Percentiles rank a stretch among this genome's conserved stretches.
Evolutionary conservation across 1,284 basidiomycete species (phyloP).

Genomic region (Inonotus obliquus): DNA sequence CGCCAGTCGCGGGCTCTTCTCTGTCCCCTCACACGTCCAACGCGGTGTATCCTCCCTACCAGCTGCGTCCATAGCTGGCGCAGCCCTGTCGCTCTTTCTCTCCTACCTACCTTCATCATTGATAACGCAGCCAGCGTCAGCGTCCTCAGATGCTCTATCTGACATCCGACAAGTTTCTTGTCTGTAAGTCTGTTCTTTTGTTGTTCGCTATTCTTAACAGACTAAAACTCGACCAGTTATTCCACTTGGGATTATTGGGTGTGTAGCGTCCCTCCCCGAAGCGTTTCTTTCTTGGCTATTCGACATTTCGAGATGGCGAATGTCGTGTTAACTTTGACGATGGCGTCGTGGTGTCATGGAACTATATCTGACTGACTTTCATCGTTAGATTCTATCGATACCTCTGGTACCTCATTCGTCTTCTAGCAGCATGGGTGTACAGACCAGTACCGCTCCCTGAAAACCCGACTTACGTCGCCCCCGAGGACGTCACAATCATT

Average conservation of each 20-base stretch:
- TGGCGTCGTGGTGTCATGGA: conserved; percentile 13
- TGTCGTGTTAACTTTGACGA: not conserved
- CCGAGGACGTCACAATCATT: conserved; percentile 91
- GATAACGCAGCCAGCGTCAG: conserved; percentile 1
- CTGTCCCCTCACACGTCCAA: not conserved
- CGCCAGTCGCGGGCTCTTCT: not conserved
- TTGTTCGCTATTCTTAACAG: conserved; percentile 7
- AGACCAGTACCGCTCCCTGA: conserved; percentile 81
- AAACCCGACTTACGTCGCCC: conserved; percentile 83
- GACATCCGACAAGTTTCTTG: conserved; percentile 73
- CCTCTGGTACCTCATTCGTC: conserved; percentile 83
- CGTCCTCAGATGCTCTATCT: conserved; percentile 54
- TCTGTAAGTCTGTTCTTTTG: conserved; percentile 50
- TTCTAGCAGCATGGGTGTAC: conserved; percentile 72
- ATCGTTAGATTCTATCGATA: conserved; percentile 75
- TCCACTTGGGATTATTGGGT: conserved; percentile 90
- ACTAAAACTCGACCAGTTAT: conserved; percentile 51
- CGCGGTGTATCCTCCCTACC: conserved; percentile 2
- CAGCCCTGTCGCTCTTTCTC: conserved; percentile 18
- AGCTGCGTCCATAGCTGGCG: conserved; percentile 15
- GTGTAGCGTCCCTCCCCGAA: conserved; percentile 27
- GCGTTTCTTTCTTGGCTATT: not conserved
- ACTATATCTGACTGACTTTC: not conserved
- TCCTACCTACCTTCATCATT: not conserved
- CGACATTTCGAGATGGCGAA: not conserved